These are phyloP conservation scores for Clathrospora elynae DNA, from an alignment of 2,329 filamentous ascomycete species.

Conservation along the genomic window DNA sequence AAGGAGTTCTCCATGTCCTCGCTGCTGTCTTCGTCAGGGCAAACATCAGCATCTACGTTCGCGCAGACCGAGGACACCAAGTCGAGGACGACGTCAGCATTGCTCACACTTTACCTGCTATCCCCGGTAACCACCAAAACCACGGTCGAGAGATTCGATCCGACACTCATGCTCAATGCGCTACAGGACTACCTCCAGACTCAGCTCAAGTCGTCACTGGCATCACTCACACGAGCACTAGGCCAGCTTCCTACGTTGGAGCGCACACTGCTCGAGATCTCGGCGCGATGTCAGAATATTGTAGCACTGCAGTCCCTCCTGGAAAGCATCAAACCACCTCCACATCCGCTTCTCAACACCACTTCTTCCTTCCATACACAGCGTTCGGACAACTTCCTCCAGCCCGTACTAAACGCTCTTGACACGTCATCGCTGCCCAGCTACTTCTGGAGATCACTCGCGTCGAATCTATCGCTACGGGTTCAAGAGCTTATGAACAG, in stretches of 20 bases:
- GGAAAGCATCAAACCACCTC: constrained; percentile 67
- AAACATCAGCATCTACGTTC: constrained; percentile 54
- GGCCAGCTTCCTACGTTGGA: constrained; percentile 82
- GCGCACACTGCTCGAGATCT: constrained; percentile 78
- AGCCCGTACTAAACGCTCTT: constrained; percentile 73
- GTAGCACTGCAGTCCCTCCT: constrained; percentile 85
- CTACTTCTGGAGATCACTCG: constrained; percentile 92
- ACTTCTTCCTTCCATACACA: constrained; percentile 9
- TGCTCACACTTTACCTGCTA: constrained; percentile 78
- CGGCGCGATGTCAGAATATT: constrained; percentile 84
- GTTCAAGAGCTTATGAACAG: constrained; percentile 84
- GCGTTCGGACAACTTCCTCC: constrained; percentile 62
- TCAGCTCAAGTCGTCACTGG: constrained; percentile 76
- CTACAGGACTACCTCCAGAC: constrained; percentile 83
- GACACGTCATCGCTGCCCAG: constrained; percentile 87
- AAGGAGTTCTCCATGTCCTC: constrained; percentile 80
- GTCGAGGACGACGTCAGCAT: constrained; percentile 72
- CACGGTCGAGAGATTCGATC: constrained; percentile 60
- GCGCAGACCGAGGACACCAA: constrained; percentile 74
- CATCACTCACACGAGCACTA: constrained; percentile 74
- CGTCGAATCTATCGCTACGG: constrained; percentile 72
- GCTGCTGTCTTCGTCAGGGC: constrained; percentile 48
- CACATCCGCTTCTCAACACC: constrained; percentile 66
- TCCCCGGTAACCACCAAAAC: constrained; percentile 66
- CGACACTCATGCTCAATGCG: constrained; percentile 73